Evolutionary conservation across 768 basidiomycete genomes (phyloP), one percentile per base, ranked within the genome.

Genomic region (Leccinellum rugosiceps): DNA sequence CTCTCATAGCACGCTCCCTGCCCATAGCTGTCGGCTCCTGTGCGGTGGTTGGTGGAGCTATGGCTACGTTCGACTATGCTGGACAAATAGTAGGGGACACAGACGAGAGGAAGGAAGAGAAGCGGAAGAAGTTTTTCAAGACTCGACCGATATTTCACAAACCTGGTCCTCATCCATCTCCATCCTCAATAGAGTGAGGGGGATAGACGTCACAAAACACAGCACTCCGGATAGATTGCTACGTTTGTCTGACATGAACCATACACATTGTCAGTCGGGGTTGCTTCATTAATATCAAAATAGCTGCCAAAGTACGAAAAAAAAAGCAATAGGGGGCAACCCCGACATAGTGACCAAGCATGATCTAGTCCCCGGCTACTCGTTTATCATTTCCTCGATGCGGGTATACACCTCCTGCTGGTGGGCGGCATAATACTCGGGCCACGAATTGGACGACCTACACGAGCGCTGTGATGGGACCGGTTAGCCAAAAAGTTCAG

Each of bases 51-150:
- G 94, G 91, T 51, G 86, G 86, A 13, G 79, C 86, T 6, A 83
- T 94, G 70, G 95, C 92, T 15, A 82, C 84, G 41, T 91, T 88
- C 68, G 89, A 94, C 64, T 88, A 88, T 61, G 82, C 87, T 23
- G 91, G 93, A 53, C 78, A 84, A 64, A 72, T 88, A 56, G 67
- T 74, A 11, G 83, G 84, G 43, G 77, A 79, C 50, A 64, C 73
- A 4, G 72, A 72, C 51, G 75, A 78, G 47, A 70, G 74, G 53
- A 72, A 76, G 64, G 91, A 92, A 68, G 90, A 91, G 72, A 83
- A 79, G 61, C 82, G 89, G 66, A 83, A 78, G 74, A 81, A 77
- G 41, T 96, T 97, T 76, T 96, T 96, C 81, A 96, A 95, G 74
- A 80, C 85, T 60, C 71, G 72, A 48, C 78, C 76, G 30, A 75